Percentiles rank a stretch among this genome's conserved stretches.
phyloP scores from a whole-genome alignment of 78 protist genomes.

The Tieghemostelium lacteum region DNA sequence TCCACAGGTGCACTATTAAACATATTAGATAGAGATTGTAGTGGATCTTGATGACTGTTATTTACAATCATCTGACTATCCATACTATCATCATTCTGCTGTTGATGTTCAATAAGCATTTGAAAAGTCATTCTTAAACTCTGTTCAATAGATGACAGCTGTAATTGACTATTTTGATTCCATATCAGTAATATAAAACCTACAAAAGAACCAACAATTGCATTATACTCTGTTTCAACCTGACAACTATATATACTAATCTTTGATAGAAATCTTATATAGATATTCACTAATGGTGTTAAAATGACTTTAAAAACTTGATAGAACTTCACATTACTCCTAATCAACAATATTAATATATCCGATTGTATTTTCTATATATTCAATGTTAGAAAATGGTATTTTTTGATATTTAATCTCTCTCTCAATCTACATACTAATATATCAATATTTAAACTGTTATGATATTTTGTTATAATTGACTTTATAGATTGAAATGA shows the following conservation, averaged over 20 bases:
- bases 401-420: not conserved
- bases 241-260: not conserved
- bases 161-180: not conserved
- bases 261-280: not conserved
- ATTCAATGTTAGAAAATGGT: not conserved
- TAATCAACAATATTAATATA: not conserved
- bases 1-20: constrained; percentile 34
- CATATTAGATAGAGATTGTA: constrained; percentile 10
- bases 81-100: not conserved
- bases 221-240: not conserved
- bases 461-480: not conserved
- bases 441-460: not conserved
- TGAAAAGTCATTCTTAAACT: too few relatives aligned
- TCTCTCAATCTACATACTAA: not conserved
- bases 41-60: too few relatives aligned
- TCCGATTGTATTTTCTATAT: not conserved
- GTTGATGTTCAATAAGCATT: not conserved
- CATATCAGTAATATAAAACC: not conserved
- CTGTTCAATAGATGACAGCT: not conserved
- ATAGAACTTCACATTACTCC: not conserved
- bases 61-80: not conserved
- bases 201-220: not conserved
- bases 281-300: not conserved
- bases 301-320: not conserved
- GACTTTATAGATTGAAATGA: constrained; percentile 3